These are phyloP conservation scores for Parietaria judaica DNA, from an alignment of 306 rosid species.

Conservation along the genomic window DNA sequence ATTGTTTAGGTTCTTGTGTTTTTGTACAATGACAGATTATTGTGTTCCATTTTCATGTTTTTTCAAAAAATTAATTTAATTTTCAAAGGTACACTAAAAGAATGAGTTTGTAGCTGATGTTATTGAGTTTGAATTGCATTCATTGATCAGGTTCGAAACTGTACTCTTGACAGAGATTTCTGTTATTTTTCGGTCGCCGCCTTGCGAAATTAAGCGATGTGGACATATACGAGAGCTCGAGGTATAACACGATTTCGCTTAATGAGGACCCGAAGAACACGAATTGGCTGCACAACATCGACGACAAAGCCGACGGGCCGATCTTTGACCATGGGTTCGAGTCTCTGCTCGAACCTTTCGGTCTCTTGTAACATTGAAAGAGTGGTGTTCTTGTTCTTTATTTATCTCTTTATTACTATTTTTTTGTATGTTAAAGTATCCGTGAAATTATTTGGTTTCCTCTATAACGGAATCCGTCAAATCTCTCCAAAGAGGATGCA, in stretches of 20 bases:
- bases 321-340: slow-evolving; percentile 85
- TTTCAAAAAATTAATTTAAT: too few species aligned
- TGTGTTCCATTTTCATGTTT: too few species aligned
- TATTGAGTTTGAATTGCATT: too few species aligned
- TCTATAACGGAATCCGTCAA: not conserved
- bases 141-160: too few species aligned
- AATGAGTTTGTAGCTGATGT: too few species aligned
- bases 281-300: slow-evolving; percentile 75
- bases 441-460: not conserved
- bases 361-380: slow-evolving; percentile 49
- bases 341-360: slow-evolving; percentile 86
- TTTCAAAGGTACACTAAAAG: too few species aligned
- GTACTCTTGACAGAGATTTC: too few species aligned
- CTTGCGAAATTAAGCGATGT: slow-evolving; percentile 55
- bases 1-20: too few species aligned
- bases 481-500: not conserved
- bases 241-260: slow-evolving; percentile 75
- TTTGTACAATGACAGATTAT: too few species aligned
- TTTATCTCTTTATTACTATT: slow-evolving; percentile 20
- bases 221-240: slow-evolving; percentile 86
- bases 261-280: slow-evolving; percentile 90
- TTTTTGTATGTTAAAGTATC: slow-evolving; percentile 16
- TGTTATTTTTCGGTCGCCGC: slow-evolving; percentile 39
- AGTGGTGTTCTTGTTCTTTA: slow-evolving; percentile 25
- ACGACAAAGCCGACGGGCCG: slow-evolving; percentile 67